These are phyloP conservation scores for Fennellomyces sp. DNA, from an alignment of 371 early-diverging fungal species.

Conservation along the genomic window DNA sequence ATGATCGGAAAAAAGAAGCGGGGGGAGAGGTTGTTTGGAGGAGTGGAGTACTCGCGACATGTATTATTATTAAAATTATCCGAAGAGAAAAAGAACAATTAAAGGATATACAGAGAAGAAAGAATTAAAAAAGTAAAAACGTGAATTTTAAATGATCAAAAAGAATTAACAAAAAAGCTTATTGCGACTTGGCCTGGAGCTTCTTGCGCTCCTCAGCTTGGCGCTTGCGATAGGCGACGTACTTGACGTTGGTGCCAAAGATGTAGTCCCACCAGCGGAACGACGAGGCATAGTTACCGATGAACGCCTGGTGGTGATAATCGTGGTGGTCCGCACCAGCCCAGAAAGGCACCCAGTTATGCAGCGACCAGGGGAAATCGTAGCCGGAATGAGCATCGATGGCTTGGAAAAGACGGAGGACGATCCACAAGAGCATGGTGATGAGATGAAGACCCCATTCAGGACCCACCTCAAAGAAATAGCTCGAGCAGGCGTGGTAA, in stretches of 20 bases:
- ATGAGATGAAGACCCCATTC: constrained; percentile 76
- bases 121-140: too few species aligned
- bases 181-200: constrained; percentile 9
- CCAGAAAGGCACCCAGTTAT: constrained; percentile 79
- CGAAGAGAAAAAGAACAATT: too few species aligned
- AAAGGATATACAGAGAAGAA: too few species aligned
- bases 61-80: too few species aligned
- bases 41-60: too few species aligned
- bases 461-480: constrained; percentile 14
- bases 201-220: constrained; percentile 33
- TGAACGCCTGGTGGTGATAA: constrained; percentile 82
- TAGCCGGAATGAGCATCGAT: constrained; percentile 95
- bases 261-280: constrained; percentile 87
- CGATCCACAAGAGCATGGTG: constrained; percentile 82
- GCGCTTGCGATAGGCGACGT: constrained; percentile 64
- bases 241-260: constrained; percentile 81
- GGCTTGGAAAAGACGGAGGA: constrained; percentile 76
- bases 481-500: constrained; percentile 27
- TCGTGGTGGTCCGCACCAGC: constrained; percentile 87
- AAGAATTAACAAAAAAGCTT: too few species aligned
- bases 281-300: constrained; percentile 79
- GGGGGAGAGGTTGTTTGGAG: too few species aligned
- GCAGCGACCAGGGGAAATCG: constrained; percentile 92
- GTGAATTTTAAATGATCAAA: too few species aligned
- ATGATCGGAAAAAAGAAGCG: too few species aligned